Base-by-base conservation (phyloP, 495 filamentous ascomycete genomes). In the Tuber brumale region DNA sequence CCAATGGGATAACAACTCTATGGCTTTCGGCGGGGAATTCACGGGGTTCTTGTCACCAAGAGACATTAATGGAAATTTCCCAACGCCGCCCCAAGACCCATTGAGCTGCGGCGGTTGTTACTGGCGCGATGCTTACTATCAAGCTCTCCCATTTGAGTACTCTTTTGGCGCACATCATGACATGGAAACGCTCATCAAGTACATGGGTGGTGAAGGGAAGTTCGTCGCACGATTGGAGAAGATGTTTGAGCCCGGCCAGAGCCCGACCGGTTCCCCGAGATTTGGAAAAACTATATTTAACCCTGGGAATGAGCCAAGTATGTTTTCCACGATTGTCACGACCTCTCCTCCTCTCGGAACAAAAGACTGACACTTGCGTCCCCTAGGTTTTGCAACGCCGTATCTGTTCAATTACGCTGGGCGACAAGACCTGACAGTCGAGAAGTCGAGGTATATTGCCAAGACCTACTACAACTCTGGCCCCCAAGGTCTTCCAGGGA, bases 371-470 rank as follows among this genome's bases (percentile, higher is more conserved):
- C 71, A 66, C 31, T 14, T 1, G 57, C 27, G 19, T 16, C 35
- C 35, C 86, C 86, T 69, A 79, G 77, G 78, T 71, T 93, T 94
- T 85, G 87, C 88, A 6, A 86, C 89, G 6, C 91, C 91, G 0
- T 94, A 92, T 82, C 86, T 93, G 0, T 93, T 90, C 86, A 89
- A 93, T 83, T 94, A 87, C 83, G 87, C 88, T 69, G 86, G 86
- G 76, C 86, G 88, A 61, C 91, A 90, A 76, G 88, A 90, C 76
- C 85, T 89, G 9, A 85, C 85, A 42, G 90, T 91, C 44, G 83
- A 87, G 76, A 85, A 86, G 75, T 87, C 87, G 23, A 86, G 89
- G 51, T 83, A 83, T 69, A 85, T 90, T 10, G 88, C 87, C 14
- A 85, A 87, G 74, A 82, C 85, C 71, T 90, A 89, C 85, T 91